phyloP scores from a whole-genome alignment of 2,329 filamentous ascomycete species.

The Lizonia empirigonia region DNA sequence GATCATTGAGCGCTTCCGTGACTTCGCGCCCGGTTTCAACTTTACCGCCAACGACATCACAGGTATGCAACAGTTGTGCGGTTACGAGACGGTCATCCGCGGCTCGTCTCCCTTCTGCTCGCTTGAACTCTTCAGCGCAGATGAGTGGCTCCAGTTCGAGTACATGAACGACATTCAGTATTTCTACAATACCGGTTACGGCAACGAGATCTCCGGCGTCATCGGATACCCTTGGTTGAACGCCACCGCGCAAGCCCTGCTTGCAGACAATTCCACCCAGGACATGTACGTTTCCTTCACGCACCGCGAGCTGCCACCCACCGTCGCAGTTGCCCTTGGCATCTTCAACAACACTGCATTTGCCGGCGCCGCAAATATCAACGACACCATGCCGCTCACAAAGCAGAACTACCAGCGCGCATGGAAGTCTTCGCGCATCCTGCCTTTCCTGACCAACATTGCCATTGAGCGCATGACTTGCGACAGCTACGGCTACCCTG shows the following conservation, averaged over 20 bases:
- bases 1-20: slow-evolving; percentile 63
- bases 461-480: slow-evolving; percentile 70
- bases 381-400: slow-evolving; percentile 68
- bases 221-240: slow-evolving; percentile 72
- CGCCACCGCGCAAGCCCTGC: slow-evolving; percentile 59
- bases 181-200: slow-evolving; percentile 70
- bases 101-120: slow-evolving; percentile 67
- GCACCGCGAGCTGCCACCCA: slow-evolving; percentile 70
- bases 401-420: slow-evolving; percentile 66
- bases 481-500: slow-evolving; percentile 60
- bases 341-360: slow-evolving; percentile 71
- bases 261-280: slow-evolving; percentile 56
- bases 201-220: slow-evolving; percentile 60
- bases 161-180: slow-evolving; percentile 69
- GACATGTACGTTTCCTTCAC: slow-evolving; percentile 72
- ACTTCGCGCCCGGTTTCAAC: slow-evolving; percentile 63
- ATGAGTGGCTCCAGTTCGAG: slow-evolving; percentile 71
- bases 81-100: slow-evolving; percentile 68
- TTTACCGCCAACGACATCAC: slow-evolving; percentile 67
- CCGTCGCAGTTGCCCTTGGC: slow-evolving; percentile 69
- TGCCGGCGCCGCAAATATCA: slow-evolving; percentile 59
- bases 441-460: slow-evolving; percentile 70
- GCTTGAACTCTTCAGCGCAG: slow-evolving; percentile 62
- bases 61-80: slow-evolving; percentile 69
- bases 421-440: slow-evolving; percentile 67